A percentile compares a stretch with the other conserved stretches of the same genome.
phyloP scores from a whole-genome alignment of 2,329 filamentous ascomycete genomes.

The Aspergillus transmontanensis region DNA sequence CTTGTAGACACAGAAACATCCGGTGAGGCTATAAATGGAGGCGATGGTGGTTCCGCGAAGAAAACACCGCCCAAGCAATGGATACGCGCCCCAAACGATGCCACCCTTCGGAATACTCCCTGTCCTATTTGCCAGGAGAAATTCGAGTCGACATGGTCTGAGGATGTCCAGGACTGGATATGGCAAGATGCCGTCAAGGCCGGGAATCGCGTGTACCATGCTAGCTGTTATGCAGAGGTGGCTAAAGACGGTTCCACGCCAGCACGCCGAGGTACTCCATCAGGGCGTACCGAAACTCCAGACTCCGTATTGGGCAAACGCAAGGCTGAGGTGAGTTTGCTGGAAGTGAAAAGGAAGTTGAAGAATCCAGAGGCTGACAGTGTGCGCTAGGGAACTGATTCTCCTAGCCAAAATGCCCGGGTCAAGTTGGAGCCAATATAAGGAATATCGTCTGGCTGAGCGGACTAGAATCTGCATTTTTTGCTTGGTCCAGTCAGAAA shows the following conservation, averaged over 20 bases:
- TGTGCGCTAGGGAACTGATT: slow-evolving; percentile 33
- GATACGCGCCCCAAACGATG: slow-evolving; percentile 81
- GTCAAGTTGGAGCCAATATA: slow-evolving; percentile 43
- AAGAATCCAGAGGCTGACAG: not conserved
- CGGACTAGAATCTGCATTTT: not conserved
- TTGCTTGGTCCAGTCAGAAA: not conserved
- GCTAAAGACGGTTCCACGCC: slow-evolving; percentile 61
- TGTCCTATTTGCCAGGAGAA: slow-evolving; percentile 96
- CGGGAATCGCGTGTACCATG: slow-evolving; percentile 81
- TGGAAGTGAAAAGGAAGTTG: not conserved
- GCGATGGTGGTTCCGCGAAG: slow-evolving; percentile 47
- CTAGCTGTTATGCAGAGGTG: slow-evolving; percentile 83
- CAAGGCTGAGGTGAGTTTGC: slow-evolving; percentile 65
- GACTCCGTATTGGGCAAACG: slow-evolving; percentile 72
- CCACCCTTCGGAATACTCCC: slow-evolving; percentile 70
- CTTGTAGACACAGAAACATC: slow-evolving; percentile 44
- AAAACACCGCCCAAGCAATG: slow-evolving; percentile 67
- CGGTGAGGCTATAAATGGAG: slow-evolving; percentile 43
- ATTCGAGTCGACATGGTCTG: slow-evolving; percentile 89
- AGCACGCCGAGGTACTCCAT: slow-evolving; percentile 34
- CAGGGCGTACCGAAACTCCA: slow-evolving; percentile 55
- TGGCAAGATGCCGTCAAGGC: slow-evolving; percentile 87
- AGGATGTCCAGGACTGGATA: slow-evolving; percentile 93
- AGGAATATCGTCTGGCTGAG: slow-evolving; percentile 12
- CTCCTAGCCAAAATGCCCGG: slow-evolving; percentile 39